Evolutionary conservation across 2,329 filamentous ascomycete genomes (phyloP).

Genomic region (Penicillium sclerotiorum): DNA sequence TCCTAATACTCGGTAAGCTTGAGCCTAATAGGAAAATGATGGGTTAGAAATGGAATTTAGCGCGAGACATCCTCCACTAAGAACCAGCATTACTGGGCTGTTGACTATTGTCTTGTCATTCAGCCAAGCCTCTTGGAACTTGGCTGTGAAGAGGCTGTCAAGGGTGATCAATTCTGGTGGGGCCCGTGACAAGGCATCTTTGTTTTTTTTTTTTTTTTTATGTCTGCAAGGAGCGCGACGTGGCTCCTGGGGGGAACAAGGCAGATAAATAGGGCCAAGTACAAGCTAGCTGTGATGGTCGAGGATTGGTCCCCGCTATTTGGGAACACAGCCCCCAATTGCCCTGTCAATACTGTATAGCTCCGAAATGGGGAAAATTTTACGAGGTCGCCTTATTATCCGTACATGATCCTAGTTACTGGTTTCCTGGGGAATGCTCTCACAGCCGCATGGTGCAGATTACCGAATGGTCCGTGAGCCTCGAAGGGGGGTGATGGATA

Average conservation of each 20-base stretch:
- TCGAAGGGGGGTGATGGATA: neutral
- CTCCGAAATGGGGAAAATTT: too few relatives aligned
- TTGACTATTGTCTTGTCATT: neutral
- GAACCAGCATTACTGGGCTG: neutral
- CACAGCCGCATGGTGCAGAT: conserved; percentile 1
- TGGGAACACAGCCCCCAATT: neutral
- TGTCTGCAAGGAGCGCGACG: conserved; percentile 2
- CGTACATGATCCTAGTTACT: too few relatives aligned
- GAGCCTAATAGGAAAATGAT: conserved; percentile 1
- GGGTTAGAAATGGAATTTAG: conserved; percentile 12
- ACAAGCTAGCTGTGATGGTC: neutral
- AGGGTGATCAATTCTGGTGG: too few relatives aligned
- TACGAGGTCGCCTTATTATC: too few relatives aligned
- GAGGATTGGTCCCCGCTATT: neutral
- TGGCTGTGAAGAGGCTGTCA: too few relatives aligned
- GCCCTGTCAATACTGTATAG: conserved; percentile 1
- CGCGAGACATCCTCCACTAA: conserved; percentile 6
- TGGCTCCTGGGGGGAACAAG: conserved; percentile 2
- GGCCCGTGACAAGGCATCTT: neutral
- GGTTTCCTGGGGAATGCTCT: conserved; percentile 5
- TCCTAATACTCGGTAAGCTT: neutral
- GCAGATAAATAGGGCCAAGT: neutral
- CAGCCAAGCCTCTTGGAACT: neutral
- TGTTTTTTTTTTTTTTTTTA: neutral
- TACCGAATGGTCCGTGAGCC: conserved; percentile 5